Evolutionary conservation across 768 basidiomycete genomes (phyloP).

Genomic region (Boletus rufocinnamomeus): DNA sequence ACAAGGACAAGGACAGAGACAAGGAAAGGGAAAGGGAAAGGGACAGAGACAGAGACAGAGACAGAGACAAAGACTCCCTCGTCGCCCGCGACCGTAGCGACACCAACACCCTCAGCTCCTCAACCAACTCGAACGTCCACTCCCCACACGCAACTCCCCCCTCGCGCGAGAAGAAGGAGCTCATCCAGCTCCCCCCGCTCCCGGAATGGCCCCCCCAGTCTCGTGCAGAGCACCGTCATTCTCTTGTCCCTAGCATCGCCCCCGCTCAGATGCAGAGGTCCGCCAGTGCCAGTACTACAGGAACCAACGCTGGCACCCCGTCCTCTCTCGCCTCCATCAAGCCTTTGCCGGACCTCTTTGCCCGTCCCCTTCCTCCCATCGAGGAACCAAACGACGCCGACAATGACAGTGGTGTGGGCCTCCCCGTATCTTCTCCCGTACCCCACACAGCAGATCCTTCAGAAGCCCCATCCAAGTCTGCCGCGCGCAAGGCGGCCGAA

Average conservation of each 20-base stretch:
- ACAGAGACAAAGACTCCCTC: conserved; percentile 33
- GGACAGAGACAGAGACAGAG: conserved; percentile 28
- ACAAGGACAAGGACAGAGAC: conserved; percentile 60
- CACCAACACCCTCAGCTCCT: conserved; percentile 35
- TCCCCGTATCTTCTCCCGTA: conserved; percentile 37
- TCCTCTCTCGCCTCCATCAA: conserved; percentile 57
- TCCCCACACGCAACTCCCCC: conserved; percentile 29
- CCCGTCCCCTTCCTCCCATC: conserved; percentile 50
- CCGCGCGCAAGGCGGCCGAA: conserved; percentile 43
- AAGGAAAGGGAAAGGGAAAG: conserved; percentile 40
- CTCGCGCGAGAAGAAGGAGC: conserved; percentile 57
- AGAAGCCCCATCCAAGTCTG: conserved; percentile 30
- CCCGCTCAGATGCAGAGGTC: conserved; percentile 34
- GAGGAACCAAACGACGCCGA: conserved; percentile 41
- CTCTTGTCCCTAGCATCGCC: conserved; percentile 12
- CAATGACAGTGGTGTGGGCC: conserved; percentile 39
- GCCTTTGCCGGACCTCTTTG: conserved; percentile 68
- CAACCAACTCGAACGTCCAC: conserved; percentile 24
- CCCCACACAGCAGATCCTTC: conserved; percentile 19
- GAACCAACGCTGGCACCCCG: conserved; percentile 43
- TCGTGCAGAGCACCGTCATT: conserved; percentile 25
- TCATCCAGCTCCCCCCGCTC: conserved; percentile 58
- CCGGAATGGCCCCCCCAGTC: conserved; percentile 61
- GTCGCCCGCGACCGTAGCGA: conserved; percentile 35
- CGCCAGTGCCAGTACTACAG: conserved; percentile 29